Base-by-base conservation (phyloP, 768 basidiomycete genomes). In the Termitomyces sp. region DNA sequence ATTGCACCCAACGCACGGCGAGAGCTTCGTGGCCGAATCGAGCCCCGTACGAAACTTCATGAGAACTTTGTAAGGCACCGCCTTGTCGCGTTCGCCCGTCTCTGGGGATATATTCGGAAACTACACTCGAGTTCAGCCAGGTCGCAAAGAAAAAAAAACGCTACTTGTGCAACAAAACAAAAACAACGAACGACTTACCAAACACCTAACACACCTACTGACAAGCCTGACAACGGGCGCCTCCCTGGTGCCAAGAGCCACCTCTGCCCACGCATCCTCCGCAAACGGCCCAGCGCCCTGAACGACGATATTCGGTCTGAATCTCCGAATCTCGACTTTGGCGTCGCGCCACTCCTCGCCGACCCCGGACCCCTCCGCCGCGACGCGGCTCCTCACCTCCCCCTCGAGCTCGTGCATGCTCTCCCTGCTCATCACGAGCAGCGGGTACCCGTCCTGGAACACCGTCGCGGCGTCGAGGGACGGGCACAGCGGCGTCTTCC, bases 241-340 rank as follows among this genome's bases (percentile, higher is more conserved):
- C 10, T 65, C 64, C 50, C 69, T 65, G 50, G 78, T 72, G 32
- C 79, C 79, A 63, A 89, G 77, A 4, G 69, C 62, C 40, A 91
- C 79, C 66, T 84, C 82, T 58, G 82, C 80, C 80, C 87, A 84
- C 38, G 74, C 68, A 63, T 92, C 90, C 67, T 92, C 90, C 10
- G 82, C 79, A 66, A 89, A 92, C 5, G 89, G 81, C 4, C 77
- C 78, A 2, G 80, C 86, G 18, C 90, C 90, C 54, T 72, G 73
- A 62, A 91, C 68, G 7, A 91, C 79, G 52, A 92, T 84, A 65
- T 92, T 92, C 0, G 90, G 89, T 51, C 90, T 74, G 73, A 90
- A 92, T 64, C 62, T 58, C 40, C 63, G 48, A 4, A 63, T 48
- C 30, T 47, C 55, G 16, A 63, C 59, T 32, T 28, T 54, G 2